A percentile compares a stretch with the other conserved stretches of the same genome.
Conservation (phyloP, 192 early-diverging fungal species). For the Umbelopsis isabellina region DNA sequence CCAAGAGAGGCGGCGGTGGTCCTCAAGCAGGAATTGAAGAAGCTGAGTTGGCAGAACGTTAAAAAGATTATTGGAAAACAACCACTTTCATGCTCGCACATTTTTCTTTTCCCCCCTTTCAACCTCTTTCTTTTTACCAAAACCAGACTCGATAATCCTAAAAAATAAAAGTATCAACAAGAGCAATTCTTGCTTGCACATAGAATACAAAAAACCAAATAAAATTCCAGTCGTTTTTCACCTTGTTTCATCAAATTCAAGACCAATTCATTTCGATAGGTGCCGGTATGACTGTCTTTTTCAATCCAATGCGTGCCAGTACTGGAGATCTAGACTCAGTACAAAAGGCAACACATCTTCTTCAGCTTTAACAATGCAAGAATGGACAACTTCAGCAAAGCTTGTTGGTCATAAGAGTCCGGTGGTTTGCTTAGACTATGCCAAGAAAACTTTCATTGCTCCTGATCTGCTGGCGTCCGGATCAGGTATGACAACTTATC, state of each 20-base stretch:
- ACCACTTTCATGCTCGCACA: neutral
- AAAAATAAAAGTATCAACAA: constrained; percentile 19
- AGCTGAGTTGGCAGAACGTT: constrained; percentile 15
- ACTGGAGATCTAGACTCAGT: too few species aligned
- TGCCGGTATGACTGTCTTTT: neutral
- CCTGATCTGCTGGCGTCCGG: constrained; percentile 34
- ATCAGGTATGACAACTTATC: constrained; percentile 23
- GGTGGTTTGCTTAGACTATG: constrained; percentile 28
- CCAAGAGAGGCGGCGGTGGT: constrained; percentile 52
- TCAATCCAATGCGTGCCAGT: neutral
- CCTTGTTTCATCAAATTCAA: neutral
- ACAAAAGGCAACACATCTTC: too few species aligned
- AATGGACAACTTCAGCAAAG: constrained; percentile 4
- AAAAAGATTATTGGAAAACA: neutral
- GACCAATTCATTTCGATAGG: neutral
- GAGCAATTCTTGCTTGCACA: constrained; percentile 2
- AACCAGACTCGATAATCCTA: constrained; percentile 11
- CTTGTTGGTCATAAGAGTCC: constrained; percentile 32
- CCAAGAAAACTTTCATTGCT: constrained; percentile 27
- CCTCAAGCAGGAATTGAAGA: constrained; percentile 33
- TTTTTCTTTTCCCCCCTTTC: neutral
- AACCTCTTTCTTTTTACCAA: neutral
- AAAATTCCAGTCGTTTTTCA: neutral
- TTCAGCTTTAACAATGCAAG: neutral
- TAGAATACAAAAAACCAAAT: neutral